These are phyloP conservation scores for Carex kokanica DNA, from an alignment of 176 grass and related monocot genomes.

Conservation along the genomic window DNA sequence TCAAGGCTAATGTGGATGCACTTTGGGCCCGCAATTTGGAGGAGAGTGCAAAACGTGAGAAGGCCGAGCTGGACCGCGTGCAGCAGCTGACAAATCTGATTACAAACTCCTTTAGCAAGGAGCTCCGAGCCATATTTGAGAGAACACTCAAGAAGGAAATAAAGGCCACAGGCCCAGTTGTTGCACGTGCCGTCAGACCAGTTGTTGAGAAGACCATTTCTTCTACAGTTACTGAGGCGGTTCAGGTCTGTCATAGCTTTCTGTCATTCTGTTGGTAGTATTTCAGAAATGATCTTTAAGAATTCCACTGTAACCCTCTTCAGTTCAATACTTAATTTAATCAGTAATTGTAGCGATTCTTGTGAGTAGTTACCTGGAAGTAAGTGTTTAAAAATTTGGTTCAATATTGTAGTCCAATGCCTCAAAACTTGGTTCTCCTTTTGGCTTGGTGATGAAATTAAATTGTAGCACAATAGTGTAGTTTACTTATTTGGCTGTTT, in stretches of 20 bases:
- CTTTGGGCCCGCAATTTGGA: slow-evolving; percentile 81
- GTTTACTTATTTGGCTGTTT: not conserved
- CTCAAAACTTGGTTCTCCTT: not conserved
- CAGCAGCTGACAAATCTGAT: slow-evolving; percentile 70
- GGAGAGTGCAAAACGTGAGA: slow-evolving; percentile 77
- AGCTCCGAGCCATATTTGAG: slow-evolving; percentile 61
- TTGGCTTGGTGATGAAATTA: not conserved
- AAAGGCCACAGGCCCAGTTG: slow-evolving; percentile 46
- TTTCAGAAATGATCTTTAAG: not conserved
- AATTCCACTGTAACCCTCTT: not conserved
- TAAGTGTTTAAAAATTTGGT: not conserved
- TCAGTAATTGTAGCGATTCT: not conserved
- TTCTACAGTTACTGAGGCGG: slow-evolving; percentile 69
- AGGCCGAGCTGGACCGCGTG: slow-evolving; percentile 65
- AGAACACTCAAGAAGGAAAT: slow-evolving; percentile 84
- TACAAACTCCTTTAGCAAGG: slow-evolving; percentile 66
- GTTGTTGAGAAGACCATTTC: slow-evolving; percentile 67
- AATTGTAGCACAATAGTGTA: not conserved
- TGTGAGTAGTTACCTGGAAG: not conserved
- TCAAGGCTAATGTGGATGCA: slow-evolving; percentile 80
- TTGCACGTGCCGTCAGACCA: slow-evolving; percentile 65
- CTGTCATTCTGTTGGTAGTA: slow-evolving; percentile 24
- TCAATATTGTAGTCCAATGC: not conserved
- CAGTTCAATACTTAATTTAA: not conserved
- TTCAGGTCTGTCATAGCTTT: slow-evolving; percentile 61